phyloP scores from a whole-genome alignment of 306 rosid species.

The Rubus parviflorus region DNA sequence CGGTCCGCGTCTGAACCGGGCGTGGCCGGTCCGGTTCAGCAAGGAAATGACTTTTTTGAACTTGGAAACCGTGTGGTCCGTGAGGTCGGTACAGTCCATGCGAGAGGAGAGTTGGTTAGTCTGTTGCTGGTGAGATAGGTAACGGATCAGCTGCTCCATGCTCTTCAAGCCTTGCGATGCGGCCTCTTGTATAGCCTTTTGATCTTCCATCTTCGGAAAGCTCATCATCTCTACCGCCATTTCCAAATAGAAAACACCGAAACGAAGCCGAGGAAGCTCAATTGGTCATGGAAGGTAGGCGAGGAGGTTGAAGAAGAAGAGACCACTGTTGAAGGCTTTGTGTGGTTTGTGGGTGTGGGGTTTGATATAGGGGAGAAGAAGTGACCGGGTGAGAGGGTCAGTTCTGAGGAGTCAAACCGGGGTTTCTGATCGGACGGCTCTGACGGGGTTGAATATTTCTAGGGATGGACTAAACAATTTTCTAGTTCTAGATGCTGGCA shows the following conservation, averaged over 20 bases:
- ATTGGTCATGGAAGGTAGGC: neutral
- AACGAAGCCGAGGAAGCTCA: neutral
- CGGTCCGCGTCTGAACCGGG: conserved; percentile 93
- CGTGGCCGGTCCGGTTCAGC: conserved; percentile 79
- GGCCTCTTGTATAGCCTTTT: conserved; percentile 72
- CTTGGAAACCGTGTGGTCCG: conserved; percentile 67
- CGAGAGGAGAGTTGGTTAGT: conserved; percentile 23
- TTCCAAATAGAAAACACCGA: neutral
- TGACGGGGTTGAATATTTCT: conserved; percentile 40
- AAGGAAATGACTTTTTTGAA: conserved; percentile 67
- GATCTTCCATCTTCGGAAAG: conserved; percentile 68
- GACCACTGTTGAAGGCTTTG: neutral
- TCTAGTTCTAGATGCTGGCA: neutral
- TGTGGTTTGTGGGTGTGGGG: neutral
- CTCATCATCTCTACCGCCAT: conserved; percentile 76
- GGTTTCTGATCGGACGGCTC: conserved; percentile 41
- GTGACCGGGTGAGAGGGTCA: neutral
- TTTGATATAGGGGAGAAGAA: neutral
- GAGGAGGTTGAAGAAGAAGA: neutral
- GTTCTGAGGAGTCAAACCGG: conserved; percentile 31
- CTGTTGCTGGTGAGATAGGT: conserved; percentile 49
- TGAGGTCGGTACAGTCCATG: conserved; percentile 53
- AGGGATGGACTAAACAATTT: neutral
- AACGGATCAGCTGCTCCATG: conserved; percentile 64
- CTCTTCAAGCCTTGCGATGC: conserved; percentile 73